phyloP scores from a whole-genome alignment of 1,139 yeast species.

The Martiniozyma asiatica region DNA sequence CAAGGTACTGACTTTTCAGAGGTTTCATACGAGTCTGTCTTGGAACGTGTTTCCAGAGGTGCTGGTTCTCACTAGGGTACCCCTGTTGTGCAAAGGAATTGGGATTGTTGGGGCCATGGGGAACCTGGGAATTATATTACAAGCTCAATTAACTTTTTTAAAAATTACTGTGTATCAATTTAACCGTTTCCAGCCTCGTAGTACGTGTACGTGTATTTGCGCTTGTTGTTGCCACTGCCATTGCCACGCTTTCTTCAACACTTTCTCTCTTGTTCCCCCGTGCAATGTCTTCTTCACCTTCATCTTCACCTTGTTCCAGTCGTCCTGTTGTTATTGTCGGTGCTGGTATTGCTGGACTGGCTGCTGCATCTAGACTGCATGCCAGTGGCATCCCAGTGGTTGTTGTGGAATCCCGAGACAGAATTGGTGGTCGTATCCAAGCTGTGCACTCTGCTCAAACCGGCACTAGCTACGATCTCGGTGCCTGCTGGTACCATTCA shows the following conservation, averaged over 20 bases:
- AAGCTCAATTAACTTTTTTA: too few species aligned
- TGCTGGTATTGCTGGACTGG: slow-evolving; percentile 72
- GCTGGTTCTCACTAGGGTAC: slow-evolving; percentile 51
- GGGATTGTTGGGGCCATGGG: too few species aligned
- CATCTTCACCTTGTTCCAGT: too few species aligned
- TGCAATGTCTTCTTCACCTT: too few species aligned
- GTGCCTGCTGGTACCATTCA: slow-evolving; percentile 85
- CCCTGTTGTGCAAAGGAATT: too few species aligned
- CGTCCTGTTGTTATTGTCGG: slow-evolving; percentile 62
- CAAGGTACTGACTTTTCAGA: slow-evolving; percentile 98
- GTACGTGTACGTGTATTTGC: too few species aligned
- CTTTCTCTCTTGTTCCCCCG: too few species aligned
- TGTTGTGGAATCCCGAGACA: slow-evolving; percentile 43
- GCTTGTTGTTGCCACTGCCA: too few species aligned
- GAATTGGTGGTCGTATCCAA: slow-evolving; percentile 43
- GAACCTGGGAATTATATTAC: too few species aligned
- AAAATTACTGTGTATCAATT: too few species aligned
- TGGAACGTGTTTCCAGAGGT: slow-evolving; percentile 82
- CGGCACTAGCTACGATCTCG: slow-evolving; percentile 44
- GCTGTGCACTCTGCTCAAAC: slow-evolving; percentile 21
- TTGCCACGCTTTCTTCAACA: too few species aligned
- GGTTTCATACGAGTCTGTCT: slow-evolving; percentile 85
- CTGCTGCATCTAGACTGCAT: slow-evolving; percentile 54
- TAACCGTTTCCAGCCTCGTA: too few species aligned
- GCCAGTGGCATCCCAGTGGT: slow-evolving; percentile 32